These are phyloP conservation scores for Flaveria brownii DNA, from an alignment of 129 eudicot genomes.

Conservation along the genomic window DNA sequence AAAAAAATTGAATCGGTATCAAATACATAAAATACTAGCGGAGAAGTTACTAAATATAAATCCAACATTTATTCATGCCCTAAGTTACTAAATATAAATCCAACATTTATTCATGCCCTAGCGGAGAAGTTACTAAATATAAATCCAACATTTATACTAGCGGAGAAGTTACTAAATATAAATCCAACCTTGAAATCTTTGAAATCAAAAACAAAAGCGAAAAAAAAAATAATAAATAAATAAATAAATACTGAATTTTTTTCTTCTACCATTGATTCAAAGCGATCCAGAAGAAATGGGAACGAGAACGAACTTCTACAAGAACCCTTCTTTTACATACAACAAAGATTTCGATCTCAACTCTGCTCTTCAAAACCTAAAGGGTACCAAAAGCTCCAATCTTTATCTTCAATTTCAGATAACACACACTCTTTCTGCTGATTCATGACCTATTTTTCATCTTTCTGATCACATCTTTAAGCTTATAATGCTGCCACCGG, in stretches of 20 bases:
- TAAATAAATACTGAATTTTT: not conserved
- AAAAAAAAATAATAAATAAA: not conserved
- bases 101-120: too few relatives aligned
- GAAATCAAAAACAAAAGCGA: too few relatives aligned
- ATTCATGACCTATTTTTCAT: not conserved
- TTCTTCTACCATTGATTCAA: not conserved
- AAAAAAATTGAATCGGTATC: too few relatives aligned
- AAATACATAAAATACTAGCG: too few relatives aligned
- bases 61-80: too few relatives aligned
- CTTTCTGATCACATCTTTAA: constrained; percentile 25
- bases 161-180: too few relatives aligned
- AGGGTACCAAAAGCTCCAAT: constrained; percentile 33
- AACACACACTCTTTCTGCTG: not conserved
- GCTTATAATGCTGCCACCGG: constrained; percentile 75
- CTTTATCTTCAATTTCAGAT: not conserved
- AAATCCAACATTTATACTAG: too few relatives aligned
- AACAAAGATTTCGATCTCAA: constrained; percentile 67
- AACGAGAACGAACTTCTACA: constrained; percentile 69
- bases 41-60: too few relatives aligned
- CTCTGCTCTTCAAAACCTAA: constrained; percentile 76
- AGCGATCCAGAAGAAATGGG: constrained; percentile 42
- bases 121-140: too few relatives aligned
- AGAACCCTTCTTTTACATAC: constrained; percentile 81
- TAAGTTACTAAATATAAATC: too few relatives aligned
- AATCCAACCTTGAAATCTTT: too few relatives aligned